These are phyloP conservation scores for Citrullus colocynthis DNA, from an alignment of 306 rosid species.

Conservation along the genomic window DNA sequence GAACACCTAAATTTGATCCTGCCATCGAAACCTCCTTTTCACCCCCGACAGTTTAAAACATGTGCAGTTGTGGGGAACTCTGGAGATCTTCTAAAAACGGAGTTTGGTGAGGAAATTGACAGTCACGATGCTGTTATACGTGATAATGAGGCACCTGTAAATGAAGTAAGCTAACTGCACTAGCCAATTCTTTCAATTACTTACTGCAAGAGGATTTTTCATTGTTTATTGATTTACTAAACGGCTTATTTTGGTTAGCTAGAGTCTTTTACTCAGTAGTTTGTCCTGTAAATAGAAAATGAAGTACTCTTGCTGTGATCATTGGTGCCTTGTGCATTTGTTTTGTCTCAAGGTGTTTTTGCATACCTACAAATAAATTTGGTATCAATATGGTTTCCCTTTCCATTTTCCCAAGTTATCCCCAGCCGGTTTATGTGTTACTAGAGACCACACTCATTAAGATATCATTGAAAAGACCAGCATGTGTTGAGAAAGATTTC, in stretches of 20 bases:
- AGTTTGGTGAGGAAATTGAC: slow-evolving; percentile 82
- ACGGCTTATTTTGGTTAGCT: not conserved
- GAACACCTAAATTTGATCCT: slow-evolving; percentile 73
- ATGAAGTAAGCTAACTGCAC: slow-evolving; percentile 36
- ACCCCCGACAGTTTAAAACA: slow-evolving; percentile 62
- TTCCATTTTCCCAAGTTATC: not conserved
- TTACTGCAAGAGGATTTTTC: not conserved
- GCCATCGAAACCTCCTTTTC: slow-evolving; percentile 84
- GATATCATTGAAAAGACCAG: not conserved
- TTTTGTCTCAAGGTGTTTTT: not conserved
- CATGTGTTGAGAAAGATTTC: not conserved
- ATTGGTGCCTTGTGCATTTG: not conserved
- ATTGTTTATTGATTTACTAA: not conserved
- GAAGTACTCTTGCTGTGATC: not conserved
- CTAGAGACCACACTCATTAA: not conserved
- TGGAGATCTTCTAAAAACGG: slow-evolving; percentile 84
- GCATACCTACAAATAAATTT: not conserved
- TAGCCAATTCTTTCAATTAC: not conserved
- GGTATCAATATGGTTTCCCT: not conserved
- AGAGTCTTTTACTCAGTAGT: not conserved
- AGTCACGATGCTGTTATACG: slow-evolving; percentile 85
- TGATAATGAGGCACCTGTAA: slow-evolving; percentile 97
- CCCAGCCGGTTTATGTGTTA: not conserved
- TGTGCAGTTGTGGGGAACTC: slow-evolving; percentile 99
- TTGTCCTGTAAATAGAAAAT: not conserved